Base-by-base conservation (phyloP, 23 red algal genomes). In the Gracilariopsis chorda region DNA sequence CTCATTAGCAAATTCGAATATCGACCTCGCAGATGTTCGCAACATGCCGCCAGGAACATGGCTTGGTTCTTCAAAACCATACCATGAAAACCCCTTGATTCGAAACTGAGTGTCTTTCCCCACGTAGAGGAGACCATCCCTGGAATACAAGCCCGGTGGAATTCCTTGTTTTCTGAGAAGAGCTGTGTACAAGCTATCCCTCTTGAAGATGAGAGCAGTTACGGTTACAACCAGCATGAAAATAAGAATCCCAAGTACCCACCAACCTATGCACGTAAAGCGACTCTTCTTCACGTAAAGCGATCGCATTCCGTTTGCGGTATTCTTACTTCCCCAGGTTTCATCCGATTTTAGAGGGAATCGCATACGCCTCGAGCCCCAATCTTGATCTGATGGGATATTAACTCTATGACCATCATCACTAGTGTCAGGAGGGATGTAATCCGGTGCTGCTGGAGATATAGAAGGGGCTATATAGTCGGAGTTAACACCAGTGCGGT, bases 31-130 rank as follows among this genome's bases (percentile, higher is more conserved):
- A 35, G 87, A 63, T 12, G 21, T 49, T 60, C 30, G 14, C 2
- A 47, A 41, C 34, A 91, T 39, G 23, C 87, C 87, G 12, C 55
- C 75, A 20, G 87, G 87, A 36, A 81, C 35, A 17, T 44, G 40
- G 19, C 30, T 25, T 9, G 51, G 34, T 55, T 63, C 75, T 51
- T 91, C 87, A 14, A 91, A 59, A 9, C 87, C 87, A 72, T 67
- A 91, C 87, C 87, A 91, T 49, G 87, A 91, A 43, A 91, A 80
- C 39, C 87, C 87, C 45, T 91, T 91, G 34, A 91, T 79, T 28
- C 47, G 39, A 51, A 91, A 91, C 13, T 52, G 87, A 25, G 72
- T 81, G 33, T 79, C 42, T 37, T 88, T 51, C 17, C 87, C 87
- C 7, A 91, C 73, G 39, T 91, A 81, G 45, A 91, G 74, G 4